Percentiles rank a stretch among this genome's conserved stretches.
phyloP scores from a whole-genome alignment of 176 grass and related monocot species.

The Chloris gayana region DNA sequence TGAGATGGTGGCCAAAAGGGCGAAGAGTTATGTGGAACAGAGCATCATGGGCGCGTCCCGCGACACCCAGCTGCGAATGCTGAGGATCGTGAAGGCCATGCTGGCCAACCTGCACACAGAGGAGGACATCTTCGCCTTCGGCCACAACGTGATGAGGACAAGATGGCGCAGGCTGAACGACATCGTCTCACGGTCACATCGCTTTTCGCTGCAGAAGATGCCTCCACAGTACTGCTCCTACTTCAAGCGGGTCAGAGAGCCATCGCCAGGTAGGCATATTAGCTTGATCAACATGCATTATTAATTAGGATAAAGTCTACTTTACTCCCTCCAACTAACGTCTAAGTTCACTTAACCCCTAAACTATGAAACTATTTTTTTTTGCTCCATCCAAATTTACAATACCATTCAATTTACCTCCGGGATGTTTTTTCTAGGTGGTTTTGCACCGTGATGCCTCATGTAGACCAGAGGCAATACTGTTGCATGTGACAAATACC shows the following conservation, averaged over 20 bases:
- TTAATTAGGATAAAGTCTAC: no score
- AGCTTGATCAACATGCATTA: neutral
- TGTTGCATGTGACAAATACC: no score
- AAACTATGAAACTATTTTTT: no score
- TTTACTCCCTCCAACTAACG: no score
- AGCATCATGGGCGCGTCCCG: slow-evolving; percentile 65
- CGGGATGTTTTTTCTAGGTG: no score
- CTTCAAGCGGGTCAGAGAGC: slow-evolving; percentile 50
- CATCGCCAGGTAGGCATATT: slow-evolving; percentile 64
- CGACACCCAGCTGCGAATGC: slow-evolving; percentile 75
- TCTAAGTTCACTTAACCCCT: no score
- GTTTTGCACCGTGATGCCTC: no score
- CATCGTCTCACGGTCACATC: slow-evolving; percentile 48
- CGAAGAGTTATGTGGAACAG: neutral
- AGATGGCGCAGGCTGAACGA: slow-evolving; percentile 60
- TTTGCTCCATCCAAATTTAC: no score
- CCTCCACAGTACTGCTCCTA: slow-evolving; percentile 67
- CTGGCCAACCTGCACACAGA: slow-evolving; percentile 46
- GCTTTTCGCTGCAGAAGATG: slow-evolving; percentile 75
- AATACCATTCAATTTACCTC: no score
- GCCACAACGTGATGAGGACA: slow-evolving; percentile 41
- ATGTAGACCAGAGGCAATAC: no score
- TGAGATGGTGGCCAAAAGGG: slow-evolving; percentile 45
- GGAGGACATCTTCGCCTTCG: slow-evolving; percentile 77
- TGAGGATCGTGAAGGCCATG: slow-evolving; percentile 57